Base-by-base conservation (phyloP, 352 stramenopile genomes). In the Globisporangium radiosum region DNA sequence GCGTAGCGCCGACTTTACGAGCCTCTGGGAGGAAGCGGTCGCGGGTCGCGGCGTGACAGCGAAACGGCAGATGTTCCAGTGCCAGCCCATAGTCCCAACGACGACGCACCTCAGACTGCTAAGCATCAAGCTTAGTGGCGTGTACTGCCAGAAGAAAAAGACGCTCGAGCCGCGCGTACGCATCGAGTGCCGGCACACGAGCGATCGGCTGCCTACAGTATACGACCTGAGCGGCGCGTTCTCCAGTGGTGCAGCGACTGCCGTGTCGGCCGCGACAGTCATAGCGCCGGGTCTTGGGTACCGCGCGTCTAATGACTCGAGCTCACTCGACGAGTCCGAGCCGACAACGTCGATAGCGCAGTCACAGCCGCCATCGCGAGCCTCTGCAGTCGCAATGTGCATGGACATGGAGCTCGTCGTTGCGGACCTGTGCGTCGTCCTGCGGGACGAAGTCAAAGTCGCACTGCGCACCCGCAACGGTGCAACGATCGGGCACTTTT, bases 381-480 rank as follows among this genome's bases (percentile, higher is more conserved):
- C 45, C 8, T 47, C 60, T 10, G n/a, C 40, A 45, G 5, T n/a
- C 17, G 49, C 36, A 3, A 19, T 44, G 25, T 63, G 60, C 8
- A 56, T 73, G 36, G 68, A 78, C 47, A 52, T 86, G 49, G 70
- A 84, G 56, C 52, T 89, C 57, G 44, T 9, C 14, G 11, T 47
- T 11, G 76, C 73, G 60, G 72, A 76, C 5, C 75, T 64, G 15
- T 60, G 76, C 55, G 54, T 88, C 7, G 60, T 91, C 19, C 25
- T 33, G 25, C 87, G 70, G 71, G 81, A 86, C 60, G 81, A 91
- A 65, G 69, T 86, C 15, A 76, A 74, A 52, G 66, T 91, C 48
- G 52, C 66, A 47, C 61, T 91, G 13, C 72, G 75, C 36, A 67
- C 74, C 38, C 74, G 77, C 19, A 61, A 67, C 9, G 73, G 75